These are phyloP conservation scores for Arthrobotrys conoides DNA, from an alignment of 2,329 filamentous ascomycete genomes.

Conservation along the genomic window DNA sequence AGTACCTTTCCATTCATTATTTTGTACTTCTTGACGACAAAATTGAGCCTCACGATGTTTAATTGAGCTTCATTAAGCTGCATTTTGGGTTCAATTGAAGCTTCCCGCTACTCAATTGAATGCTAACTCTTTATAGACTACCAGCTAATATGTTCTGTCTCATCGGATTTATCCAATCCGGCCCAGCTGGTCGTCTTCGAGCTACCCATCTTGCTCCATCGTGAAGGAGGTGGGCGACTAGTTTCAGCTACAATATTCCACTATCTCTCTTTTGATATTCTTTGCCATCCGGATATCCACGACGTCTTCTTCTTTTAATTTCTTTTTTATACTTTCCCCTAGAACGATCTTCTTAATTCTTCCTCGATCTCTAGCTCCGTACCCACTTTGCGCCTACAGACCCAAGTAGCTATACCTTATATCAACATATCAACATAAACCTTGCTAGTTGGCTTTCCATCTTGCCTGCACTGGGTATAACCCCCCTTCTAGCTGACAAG, in stretches of 20 bases:
- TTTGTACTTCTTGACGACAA: neutral
- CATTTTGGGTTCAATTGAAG: slow-evolving; percentile 17
- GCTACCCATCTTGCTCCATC: slow-evolving; percentile 46
- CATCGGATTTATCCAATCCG: slow-evolving; percentile 45
- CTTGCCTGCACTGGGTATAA: slow-evolving; percentile 39
- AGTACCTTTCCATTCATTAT: slow-evolving; percentile 8
- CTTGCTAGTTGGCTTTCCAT: slow-evolving; percentile 49
- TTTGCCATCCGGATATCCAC: slow-evolving; percentile 53
- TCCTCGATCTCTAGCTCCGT: slow-evolving; percentile 45
- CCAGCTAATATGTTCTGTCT: slow-evolving; percentile 29
- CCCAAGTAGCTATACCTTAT: slow-evolving; percentile 29
- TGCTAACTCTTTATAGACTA: neutral
- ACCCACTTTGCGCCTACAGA: slow-evolving; percentile 35
- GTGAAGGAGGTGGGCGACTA: slow-evolving; percentile 53
- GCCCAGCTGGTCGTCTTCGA: slow-evolving; percentile 23
- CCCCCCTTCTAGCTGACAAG: neutral
- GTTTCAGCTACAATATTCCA: slow-evolving; percentile 47
- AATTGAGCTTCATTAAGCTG: slow-evolving; percentile 23
- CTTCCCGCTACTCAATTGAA: slow-evolving; percentile 32
- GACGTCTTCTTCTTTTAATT: slow-evolving; percentile 26
- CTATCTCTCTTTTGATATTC: slow-evolving; percentile 52
- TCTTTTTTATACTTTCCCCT: slow-evolving; percentile 20
- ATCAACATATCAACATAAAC: slow-evolving; percentile 24
- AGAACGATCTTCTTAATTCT: slow-evolving; percentile 31
- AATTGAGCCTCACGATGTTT: slow-evolving; percentile 18